Percentiles rank a stretch among this genome's conserved stretches.
Conservation (phyloP, 2,329 filamentous ascomycete genomes). For the Epichloe scottii region DNA sequence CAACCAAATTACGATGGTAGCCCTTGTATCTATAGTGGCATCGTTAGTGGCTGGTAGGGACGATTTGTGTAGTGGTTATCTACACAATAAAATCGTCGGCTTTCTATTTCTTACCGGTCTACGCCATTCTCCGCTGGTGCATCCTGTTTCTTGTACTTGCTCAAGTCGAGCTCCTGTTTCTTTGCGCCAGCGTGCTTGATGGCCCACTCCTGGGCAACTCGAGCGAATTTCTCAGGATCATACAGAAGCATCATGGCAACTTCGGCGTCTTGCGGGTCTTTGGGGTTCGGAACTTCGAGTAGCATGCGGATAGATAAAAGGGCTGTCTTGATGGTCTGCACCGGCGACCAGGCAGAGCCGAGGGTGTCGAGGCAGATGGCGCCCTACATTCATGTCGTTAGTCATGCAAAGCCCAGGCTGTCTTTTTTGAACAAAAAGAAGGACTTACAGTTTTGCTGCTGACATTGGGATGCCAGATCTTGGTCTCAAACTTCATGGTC, state of each 20-base stretch:
- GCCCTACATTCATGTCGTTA: constrained; percentile 43
- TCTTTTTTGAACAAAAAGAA: background rate
- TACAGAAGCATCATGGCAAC: constrained; percentile 83
- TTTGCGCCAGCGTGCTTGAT: constrained; percentile 72
- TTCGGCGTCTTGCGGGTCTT: constrained; percentile 92
- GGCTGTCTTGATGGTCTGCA: constrained; percentile 91
- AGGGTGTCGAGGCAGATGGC: constrained; percentile 95
- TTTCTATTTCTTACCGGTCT: constrained; percentile 16
- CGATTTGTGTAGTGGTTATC: background rate
- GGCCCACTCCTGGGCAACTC: constrained; percentile 83
- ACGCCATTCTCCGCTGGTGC: constrained; percentile 8
- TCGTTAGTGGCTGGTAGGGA: background rate
- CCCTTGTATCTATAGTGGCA: constrained; percentile 56
- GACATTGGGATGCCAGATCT: constrained; percentile 95
- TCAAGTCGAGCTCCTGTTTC: constrained; percentile 23
- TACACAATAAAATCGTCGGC: background rate
- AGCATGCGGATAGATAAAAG: constrained; percentile 88
- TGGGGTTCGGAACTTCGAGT: constrained; percentile 85
- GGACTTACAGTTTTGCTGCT: constrained; percentile 74
- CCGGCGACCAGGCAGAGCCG: constrained; percentile 81
- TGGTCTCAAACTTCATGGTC: constrained; percentile 81
- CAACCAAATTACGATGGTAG: constrained; percentile 73
- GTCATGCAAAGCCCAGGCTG: background rate
- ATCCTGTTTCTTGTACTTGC: constrained; percentile 25
- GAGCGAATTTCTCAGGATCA: constrained; percentile 65